Percentiles rank a stretch among this genome's conserved stretches.
phyloP scores from a whole-genome alignment of 2,329 filamentous ascomycete genomes.

The Cadophora gregata region DNA sequence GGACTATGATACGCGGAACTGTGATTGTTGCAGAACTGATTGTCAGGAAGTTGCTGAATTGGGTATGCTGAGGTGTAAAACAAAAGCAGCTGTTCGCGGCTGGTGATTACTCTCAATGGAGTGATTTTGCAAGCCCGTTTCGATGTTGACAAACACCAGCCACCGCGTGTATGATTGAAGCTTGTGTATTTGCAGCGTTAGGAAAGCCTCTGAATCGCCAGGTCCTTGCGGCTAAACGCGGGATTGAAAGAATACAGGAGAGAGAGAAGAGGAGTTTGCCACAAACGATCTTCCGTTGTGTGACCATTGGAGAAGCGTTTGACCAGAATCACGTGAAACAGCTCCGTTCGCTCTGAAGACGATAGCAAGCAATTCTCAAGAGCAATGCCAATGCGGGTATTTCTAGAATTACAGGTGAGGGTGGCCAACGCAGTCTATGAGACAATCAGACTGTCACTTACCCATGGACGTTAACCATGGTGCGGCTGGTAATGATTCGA shows the following conservation, averaged over 20 bases:
- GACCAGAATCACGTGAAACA: conserved; percentile 3
- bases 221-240: neutral
- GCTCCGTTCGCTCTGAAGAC: neutral
- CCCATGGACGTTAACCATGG: neutral
- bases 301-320: conserved; percentile 6
- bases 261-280: conserved; percentile 2
- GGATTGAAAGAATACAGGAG: no score
- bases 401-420: conserved; percentile 3
- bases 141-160: conserved; percentile 4
- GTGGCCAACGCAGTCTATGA: neutral
- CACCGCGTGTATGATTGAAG: neutral
- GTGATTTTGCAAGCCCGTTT: conserved; percentile 2
- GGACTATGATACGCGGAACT: neutral
- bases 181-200: neutral
- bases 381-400: conserved; percentile 10
- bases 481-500: conserved; percentile 24
- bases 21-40: conserved; percentile 22
- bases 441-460: neutral
- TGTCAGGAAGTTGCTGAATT: neutral
- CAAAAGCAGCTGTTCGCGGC: neutral
- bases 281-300: conserved; percentile 18
- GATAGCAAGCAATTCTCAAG: neutral
- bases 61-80: conserved; percentile 14
- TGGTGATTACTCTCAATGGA: conserved; percentile 3
- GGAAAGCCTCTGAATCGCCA: neutral